Base-by-base conservation (phyloP, 1,284 basidiomycete species). In the Moesziomyces antarcticus region DNA sequence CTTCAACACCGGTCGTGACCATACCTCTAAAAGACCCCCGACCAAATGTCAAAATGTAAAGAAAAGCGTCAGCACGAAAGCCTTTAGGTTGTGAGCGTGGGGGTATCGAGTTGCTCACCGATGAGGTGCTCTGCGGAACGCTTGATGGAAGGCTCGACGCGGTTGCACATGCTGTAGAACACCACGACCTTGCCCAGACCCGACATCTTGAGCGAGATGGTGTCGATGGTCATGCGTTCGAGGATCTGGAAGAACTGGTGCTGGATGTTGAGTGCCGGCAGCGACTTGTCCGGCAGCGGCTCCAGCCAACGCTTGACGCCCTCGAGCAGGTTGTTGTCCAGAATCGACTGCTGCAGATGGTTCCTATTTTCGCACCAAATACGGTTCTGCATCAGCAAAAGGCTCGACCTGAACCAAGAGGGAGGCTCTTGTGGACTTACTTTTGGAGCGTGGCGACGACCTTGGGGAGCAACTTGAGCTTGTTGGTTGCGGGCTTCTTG, bases 211-310 rank as follows among this genome's bases (percentile, higher is more conserved):
- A 99, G 90, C 16, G 93, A 93, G 50, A 90, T 86, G 20, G 91
- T 91, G 85, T 98, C 96, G 80, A 98, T 94, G 77, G 92, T 91
- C 91, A 98, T 93, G 86, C 86, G 68, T 35, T 80, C 78, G 22
- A 99, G 87, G 54, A 91, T 89, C 44, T 90, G 88, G 85, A 99
- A 95, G 75, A 99, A 90, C 58, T 95, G 92, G 55, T 91, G 90
- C 83, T 98, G 96, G 80, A 99, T 97, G 84, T 96, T 97, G 55
- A 98, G 89, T 3, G 94, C 93, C 0, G 97, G 96, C 6, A 99
- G 88, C 2, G 93, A 95, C 52, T 89, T 89, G 86, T 97, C 94
- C 0, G 92, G 92, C 11, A 98, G 89, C 1, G 97, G 96, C 80
- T 99, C 96, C 5, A 99, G 90, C 94, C 94, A 99, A 42, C 89